phyloP scores from a whole-genome alignment of 768 basidiomycete species.

The Tylopilus sp. region DNA sequence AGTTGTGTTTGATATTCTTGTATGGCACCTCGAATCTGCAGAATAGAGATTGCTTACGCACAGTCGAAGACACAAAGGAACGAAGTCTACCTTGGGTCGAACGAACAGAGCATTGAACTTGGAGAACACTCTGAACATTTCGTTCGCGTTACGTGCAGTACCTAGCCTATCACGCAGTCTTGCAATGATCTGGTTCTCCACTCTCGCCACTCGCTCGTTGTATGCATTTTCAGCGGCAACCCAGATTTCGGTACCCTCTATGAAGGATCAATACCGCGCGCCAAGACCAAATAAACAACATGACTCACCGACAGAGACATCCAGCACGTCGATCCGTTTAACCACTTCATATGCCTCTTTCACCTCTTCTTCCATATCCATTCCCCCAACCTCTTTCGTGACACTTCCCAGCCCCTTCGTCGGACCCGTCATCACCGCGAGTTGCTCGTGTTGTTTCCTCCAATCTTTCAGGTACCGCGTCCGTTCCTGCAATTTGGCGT shows the following conservation, averaged over 20 bases:
- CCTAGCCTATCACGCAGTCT: slow-evolving; percentile 87
- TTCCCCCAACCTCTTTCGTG: slow-evolving; percentile 76
- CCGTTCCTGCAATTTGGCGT: slow-evolving; percentile 87
- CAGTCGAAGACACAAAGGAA: background rate
- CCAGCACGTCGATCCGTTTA: slow-evolving; percentile 93
- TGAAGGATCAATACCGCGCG: background rate
- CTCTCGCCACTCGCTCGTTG: slow-evolving; percentile 94
- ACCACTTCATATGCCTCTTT: slow-evolving; percentile 96
- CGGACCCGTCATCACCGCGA: slow-evolving; percentile 95
- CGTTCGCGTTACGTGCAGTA: slow-evolving; percentile 95
- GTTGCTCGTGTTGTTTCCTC: slow-evolving; percentile 96
- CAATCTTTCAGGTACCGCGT: slow-evolving; percentile 85
- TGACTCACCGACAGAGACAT: slow-evolving; percentile 83
- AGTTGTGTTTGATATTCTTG: slow-evolving; percentile 99
- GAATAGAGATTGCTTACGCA: background rate
- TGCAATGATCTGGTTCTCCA: slow-evolving; percentile 98
- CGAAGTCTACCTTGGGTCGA: slow-evolving; percentile 72
- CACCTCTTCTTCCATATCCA: slow-evolving; percentile 99
- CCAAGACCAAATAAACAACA: background rate
- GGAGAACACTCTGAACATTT: slow-evolving; percentile 99
- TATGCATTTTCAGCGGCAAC: slow-evolving; percentile 96
- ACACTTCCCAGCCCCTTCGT: slow-evolving; percentile 78
- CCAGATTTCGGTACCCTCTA: slow-evolving; percentile 98
- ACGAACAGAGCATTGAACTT: slow-evolving; percentile 98
- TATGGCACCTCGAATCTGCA: slow-evolving; percentile 92